A percentile compares a stretch with the other conserved stretches of the same genome.
Conservation (phyloP, 140 eudicot species). For the Stevia rebaudiana region DNA sequence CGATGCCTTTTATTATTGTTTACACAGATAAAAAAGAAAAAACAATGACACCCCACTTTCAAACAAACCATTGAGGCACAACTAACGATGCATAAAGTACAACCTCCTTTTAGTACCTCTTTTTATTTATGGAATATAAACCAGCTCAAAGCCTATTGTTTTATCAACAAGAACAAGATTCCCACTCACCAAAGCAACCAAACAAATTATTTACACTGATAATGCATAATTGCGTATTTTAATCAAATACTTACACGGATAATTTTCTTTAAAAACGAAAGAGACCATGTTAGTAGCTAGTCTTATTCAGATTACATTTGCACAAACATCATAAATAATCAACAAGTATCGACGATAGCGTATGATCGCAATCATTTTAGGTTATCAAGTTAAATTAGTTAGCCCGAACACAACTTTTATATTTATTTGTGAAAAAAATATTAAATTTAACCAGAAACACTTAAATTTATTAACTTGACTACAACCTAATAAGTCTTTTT, state of each 20-base stretch:
- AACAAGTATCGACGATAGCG: too few species aligned
- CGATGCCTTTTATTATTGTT: background rate
- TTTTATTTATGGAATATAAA: conserved; percentile 5
- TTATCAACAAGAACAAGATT: conserved; percentile 21
- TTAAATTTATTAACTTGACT: too few species aligned
- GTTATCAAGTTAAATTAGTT: too few species aligned
- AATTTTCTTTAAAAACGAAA: background rate
- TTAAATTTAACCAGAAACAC: too few species aligned
- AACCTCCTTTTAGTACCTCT: conserved; percentile 6
- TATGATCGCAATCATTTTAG: too few species aligned
- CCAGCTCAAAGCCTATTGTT: conserved; percentile 27
- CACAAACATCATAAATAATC: too few species aligned
- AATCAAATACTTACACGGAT: background rate
- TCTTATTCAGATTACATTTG: too few species aligned
- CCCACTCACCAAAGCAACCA: conserved; percentile 19
- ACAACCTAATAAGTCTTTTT: too few species aligned
- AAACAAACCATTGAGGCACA: conserved; percentile 13
- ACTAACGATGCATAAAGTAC: conserved; percentile 23
- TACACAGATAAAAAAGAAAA: conserved; percentile 1
- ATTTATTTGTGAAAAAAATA: too few species aligned
- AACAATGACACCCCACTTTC: conserved; percentile 25
- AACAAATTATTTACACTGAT: conserved; percentile 4
- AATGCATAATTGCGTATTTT: background rate
- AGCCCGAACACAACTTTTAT: too few species aligned
- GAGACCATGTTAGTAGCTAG: background rate